Evolutionary conservation across 2,329 filamentous ascomycete genomes (phyloP).

Genomic region (Alternaria rosae): DNA sequence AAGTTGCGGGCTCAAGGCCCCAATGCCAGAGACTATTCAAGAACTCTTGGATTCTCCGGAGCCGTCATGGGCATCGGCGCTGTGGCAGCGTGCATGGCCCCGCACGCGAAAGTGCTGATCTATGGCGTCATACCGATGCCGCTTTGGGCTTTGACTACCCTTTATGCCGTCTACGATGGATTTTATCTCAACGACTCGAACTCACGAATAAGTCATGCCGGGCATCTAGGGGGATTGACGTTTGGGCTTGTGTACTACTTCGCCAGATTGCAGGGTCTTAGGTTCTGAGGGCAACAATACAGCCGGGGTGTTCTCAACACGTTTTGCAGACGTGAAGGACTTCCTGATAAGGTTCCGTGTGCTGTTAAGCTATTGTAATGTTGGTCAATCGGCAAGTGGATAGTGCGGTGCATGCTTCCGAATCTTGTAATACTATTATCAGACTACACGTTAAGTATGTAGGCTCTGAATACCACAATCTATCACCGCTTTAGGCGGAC

Average conservation of each 20-base stretch:
- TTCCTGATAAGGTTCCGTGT: background rate
- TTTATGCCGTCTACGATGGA: conserved; percentile 50
- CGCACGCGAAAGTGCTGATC: conserved; percentile 42
- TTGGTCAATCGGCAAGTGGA: background rate
- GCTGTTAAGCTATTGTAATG: background rate
- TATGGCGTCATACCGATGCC: conserved; percentile 52
- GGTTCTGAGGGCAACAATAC: background rate
- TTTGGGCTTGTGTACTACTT: conserved; percentile 50
- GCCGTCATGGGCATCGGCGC: conserved; percentile 51
- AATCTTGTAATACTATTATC: background rate
- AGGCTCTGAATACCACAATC: background rate
- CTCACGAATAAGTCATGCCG: conserved; percentile 50
- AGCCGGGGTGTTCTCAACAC: background rate
- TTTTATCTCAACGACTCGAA: conserved; percentile 46
- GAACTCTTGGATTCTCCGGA: conserved; percentile 49
- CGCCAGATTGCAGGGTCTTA: conserved; percentile 24
- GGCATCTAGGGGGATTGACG: conserved; percentile 55
- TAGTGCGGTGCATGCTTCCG: background rate
- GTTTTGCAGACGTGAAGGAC: background rate
- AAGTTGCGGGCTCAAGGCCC: conserved; percentile 3
- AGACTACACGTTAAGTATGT: background rate
- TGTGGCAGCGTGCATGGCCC: conserved; percentile 51
- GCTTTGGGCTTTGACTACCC: conserved; percentile 47
- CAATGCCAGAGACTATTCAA: conserved; percentile 5
- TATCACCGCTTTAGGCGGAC: background rate